Percentiles rank a stretch among this genome's conserved stretches.
Conservation (phyloP, 805 yeast genomes). For the Teunomyces barrocoloradensis region DNA sequence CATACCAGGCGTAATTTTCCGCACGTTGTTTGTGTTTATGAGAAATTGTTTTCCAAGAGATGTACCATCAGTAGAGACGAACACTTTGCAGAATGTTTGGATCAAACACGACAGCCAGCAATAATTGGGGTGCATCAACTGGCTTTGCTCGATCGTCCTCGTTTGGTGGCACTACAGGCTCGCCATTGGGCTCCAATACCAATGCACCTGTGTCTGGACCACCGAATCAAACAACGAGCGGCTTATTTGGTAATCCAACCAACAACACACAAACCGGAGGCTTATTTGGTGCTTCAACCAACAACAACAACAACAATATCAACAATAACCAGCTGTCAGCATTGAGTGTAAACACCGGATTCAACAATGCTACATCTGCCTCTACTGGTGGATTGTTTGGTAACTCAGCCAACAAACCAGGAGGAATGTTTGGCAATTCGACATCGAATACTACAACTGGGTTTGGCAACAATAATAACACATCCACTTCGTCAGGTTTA, state of each 20-base stretch:
- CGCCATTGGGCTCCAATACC: conserved; percentile 10
- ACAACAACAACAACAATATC: not conserved
- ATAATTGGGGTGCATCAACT: conserved; percentile 19
- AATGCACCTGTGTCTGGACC: conserved; percentile 13
- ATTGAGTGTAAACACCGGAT: not conserved
- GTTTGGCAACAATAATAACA: not conserved
- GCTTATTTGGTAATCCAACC: conserved; percentile 5
- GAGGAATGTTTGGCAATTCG: conserved; percentile 20
- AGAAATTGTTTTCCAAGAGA: conserved; percentile 6
- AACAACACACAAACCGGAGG: conserved; percentile 4
- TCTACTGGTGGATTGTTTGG: conserved; percentile 24
- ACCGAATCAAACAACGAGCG: conserved; percentile 13
- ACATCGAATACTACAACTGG: not conserved
- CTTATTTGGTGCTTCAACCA: not conserved
- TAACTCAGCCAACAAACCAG: conserved; percentile 4
- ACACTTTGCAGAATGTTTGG: conserved; percentile 11
- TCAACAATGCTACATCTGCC: conserved; percentile 3
- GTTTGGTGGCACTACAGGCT: conserved; percentile 13
- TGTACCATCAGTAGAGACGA: not conserved
- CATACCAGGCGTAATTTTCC: not conserved
- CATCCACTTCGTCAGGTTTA: not conserved
- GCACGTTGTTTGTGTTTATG: not conserved
- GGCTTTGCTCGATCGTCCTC: conserved; percentile 23
- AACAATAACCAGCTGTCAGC: conserved; percentile 6
- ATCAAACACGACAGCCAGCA: conserved; percentile 10